Base-by-base conservation (phyloP, 306 rosid species). In the Pueraria montana region DNA sequence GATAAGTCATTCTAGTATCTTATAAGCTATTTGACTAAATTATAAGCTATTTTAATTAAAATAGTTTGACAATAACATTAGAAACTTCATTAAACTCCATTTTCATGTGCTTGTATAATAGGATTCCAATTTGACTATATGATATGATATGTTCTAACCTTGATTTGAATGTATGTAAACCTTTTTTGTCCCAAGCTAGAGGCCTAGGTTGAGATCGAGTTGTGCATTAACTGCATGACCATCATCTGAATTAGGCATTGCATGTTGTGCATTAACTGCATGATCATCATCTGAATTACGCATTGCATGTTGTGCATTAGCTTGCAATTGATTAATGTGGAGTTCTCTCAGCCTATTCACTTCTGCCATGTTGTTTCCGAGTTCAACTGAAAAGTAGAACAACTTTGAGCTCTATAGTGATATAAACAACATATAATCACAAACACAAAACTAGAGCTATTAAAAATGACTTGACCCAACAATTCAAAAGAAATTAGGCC, bases 321-420 rank as follows among this genome's bases (percentile, higher is more conserved):
- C 58, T 69, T 30, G 49, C 59, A n/a, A 13, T 73, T 69, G 49
- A 71, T 27, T 4, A n/a, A 13, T 12, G 1, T 82, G 80, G 48
- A 90, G 68, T 13, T 46, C 62, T 79, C 84, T 91, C 43, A 88
- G 61, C 83, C 86, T 91, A 5, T 45, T 36, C 80, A 88, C 58
- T 77, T 91, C 91, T 10, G 77, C 84, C 56, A 32, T 86, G 32
- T 79, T 89, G 59, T 53, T 80, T 68, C 45, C 91, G 2, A 86
- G 84, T 64, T 81, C 84, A 78, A 38, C 95, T 91, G 64, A 63
- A 61, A 80, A 27, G 3, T 6, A 16, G 5, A 40, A 72, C 18
- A 72, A 72, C 5, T 21, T 72, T 61, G 1, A 80, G 53, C 4
- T 45, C 13, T 18, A 74, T 20, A 43, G 23, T 67, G 58, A 30